Evolutionary conservation across 2,329 filamentous ascomycete genomes (phyloP), one percentile per base, ranked within the genome.

Genomic region (Stylonectria norvegica): DNA sequence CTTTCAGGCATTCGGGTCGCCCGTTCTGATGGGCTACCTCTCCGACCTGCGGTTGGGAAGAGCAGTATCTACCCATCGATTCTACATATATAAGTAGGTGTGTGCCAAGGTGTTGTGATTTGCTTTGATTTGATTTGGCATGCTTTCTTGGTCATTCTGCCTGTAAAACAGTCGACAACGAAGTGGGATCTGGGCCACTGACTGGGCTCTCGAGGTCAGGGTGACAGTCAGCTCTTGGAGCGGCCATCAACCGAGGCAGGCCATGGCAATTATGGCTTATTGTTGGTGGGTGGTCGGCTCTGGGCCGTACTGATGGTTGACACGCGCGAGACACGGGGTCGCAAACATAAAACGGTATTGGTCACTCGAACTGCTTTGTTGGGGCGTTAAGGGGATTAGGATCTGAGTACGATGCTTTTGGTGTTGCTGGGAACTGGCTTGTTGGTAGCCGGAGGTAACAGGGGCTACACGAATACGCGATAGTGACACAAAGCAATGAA

Each of bases 321-420:
- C n/a, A n/a, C n/a, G n/a, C n/a, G n/a, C n/a, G n/a, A n/a, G n/a
- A n/a, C n/a, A n/a, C n/a, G n/a, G 54, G 52, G 47, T 70, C 63
- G 67, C 63, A 71, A 64, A 60, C 59, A 52, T 71, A 73, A 55
- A 72, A 70, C 62, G 57, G 70, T 68, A 66, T 67, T 63, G 66
- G 48, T 49, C 50, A 58, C 55, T 57, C 45, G 43, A 48, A 35
- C 45, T 49, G 41, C 49, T 48, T 56, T 55, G 44, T 46, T 49
- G 47, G 41, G 57, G 54, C 56, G 55, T 57, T 41, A 43, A 42
- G 45, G 45, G 43, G 52, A 39, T 40, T 36, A 47, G 58, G 48
- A 48, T 40, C 36, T 41, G 55, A 48, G 47, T 47, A 52, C 47
- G 52, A 50, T 36, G 49, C 52, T 47, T 52, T 53, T 47, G 60